Conservation (phyloP, 345 rosid genomes). For the Acer negundo region DNA sequence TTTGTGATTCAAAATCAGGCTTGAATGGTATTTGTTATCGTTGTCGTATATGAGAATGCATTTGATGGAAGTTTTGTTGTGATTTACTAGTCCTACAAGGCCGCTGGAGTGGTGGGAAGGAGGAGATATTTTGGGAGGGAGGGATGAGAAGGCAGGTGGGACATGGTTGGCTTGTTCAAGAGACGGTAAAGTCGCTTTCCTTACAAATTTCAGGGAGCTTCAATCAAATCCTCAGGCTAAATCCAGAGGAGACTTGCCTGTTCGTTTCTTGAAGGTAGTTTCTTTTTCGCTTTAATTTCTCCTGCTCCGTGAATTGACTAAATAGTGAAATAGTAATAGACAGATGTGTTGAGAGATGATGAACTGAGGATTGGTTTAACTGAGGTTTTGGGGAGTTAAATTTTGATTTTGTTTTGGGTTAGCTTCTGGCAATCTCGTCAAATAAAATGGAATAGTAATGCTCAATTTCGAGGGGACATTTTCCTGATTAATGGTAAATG, state of each 20-base stretch:
- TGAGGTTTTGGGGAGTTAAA: neutral
- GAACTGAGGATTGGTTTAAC: neutral
- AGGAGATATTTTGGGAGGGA: slow-evolving; percentile 67
- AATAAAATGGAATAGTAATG: no score
- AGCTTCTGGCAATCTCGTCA: neutral
- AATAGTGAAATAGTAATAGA: no score
- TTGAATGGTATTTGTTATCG: neutral
- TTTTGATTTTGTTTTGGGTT: neutral
- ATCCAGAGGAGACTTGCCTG: slow-evolving; percentile 70
- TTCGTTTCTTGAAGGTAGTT: slow-evolving; percentile 64
- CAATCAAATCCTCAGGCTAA: slow-evolving; percentile 37
- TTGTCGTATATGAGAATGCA: neutral
- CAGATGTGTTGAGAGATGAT: neutral
- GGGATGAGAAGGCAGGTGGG: slow-evolving; percentile 74
- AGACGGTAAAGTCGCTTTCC: slow-evolving; percentile 64
- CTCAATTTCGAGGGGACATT: neutral
- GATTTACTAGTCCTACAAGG: slow-evolving; percentile 56
- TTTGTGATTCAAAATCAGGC: neutral
- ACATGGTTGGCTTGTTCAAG: slow-evolving; percentile 76
- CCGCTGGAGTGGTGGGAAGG: slow-evolving; percentile 71
- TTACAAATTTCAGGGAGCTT: slow-evolving; percentile 67
- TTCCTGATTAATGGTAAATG: neutral
- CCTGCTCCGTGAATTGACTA: neutral
- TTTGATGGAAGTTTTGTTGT: neutral
- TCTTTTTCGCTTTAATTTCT: neutral